Conservation (phyloP, 169 alveolate species). For the Sarcocystis neurona region DNA sequence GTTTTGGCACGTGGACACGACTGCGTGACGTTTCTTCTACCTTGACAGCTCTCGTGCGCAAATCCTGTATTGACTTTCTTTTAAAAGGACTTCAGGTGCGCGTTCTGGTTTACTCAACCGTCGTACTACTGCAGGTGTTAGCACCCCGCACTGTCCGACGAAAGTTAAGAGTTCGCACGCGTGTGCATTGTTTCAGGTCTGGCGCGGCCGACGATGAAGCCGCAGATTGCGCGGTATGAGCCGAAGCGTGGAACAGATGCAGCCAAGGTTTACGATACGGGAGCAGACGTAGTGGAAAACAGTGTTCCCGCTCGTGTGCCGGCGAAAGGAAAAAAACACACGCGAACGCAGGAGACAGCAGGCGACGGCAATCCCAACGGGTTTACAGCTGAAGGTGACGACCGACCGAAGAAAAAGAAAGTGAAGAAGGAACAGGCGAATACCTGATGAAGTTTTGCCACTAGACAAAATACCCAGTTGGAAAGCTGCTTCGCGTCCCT, state of each 20-base stretch:
- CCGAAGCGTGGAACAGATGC: slow-evolving; percentile 26
- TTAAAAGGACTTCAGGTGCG: no score
- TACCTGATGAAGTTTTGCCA: not conserved
- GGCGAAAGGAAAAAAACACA: slow-evolving; percentile 4
- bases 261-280: slow-evolving; percentile 43
- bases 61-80: no score
- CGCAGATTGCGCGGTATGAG: slow-evolving; percentile 34
- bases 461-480: not conserved
- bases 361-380: not conserved
- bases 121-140: no score
- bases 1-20: no score
- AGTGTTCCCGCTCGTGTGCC: not conserved
- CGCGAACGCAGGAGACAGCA: not conserved
- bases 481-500: not conserved
- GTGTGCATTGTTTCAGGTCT: no score
- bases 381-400: not conserved
- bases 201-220: slow-evolving; percentile 29
- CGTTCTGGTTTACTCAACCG: no score
- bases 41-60: no score
- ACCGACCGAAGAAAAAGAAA: not conserved
- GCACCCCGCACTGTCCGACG: no score
- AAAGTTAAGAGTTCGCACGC: no score
- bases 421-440: not conserved
- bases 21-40: no score
- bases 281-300: slow-evolving; percentile 54